Conservation (phyloP, 1,284 basidiomycete genomes). For the Stygiomarasmius scandens region DNA sequence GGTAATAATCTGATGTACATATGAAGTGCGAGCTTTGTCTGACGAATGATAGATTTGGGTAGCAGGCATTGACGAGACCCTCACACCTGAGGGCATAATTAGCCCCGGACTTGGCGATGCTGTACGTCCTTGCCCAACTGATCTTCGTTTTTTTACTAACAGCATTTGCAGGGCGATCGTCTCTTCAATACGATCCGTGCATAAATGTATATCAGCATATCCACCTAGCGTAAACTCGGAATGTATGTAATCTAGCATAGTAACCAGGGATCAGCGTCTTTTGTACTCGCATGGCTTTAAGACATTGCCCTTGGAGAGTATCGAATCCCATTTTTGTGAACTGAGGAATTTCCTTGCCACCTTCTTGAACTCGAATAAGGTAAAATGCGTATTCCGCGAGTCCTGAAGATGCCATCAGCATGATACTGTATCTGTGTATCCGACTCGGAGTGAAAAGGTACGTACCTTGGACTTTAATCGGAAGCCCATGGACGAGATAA, state of each 20-base stretch:
- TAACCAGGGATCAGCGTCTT: slow-evolving; percentile 60
- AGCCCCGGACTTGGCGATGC: slow-evolving; percentile 89
- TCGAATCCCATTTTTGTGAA: slow-evolving; percentile 65
- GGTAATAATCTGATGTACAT: slow-evolving; percentile 39
- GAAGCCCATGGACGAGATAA: slow-evolving; percentile 83
- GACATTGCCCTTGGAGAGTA: slow-evolving; percentile 62
- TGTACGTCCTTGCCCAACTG: slow-evolving; percentile 45
- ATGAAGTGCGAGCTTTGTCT: slow-evolving; percentile 8
- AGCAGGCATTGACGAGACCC: slow-evolving; percentile 73
- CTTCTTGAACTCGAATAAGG: slow-evolving; percentile 85
- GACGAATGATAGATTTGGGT: slow-evolving; percentile 70
- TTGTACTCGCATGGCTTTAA: slow-evolving; percentile 98
- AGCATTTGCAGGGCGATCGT: slow-evolving; percentile 58
- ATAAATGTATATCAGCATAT: slow-evolving; percentile 22
- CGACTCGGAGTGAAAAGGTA: slow-evolving; percentile 11
- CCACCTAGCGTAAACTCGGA: background rate
- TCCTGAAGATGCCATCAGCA: slow-evolving; percentile 50
- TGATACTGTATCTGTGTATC: slow-evolving; percentile 1
- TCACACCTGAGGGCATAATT: slow-evolving; percentile 79
- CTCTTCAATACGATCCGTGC: slow-evolving; percentile 58
- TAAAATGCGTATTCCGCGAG: slow-evolving; percentile 86
- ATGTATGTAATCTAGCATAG: slow-evolving; percentile 1
- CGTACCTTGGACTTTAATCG: slow-evolving; percentile 72
- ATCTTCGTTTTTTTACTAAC: slow-evolving; percentile 8
- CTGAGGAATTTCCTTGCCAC: slow-evolving; percentile 46